phyloP scores from a whole-genome alignment of 1,139 yeast species.

The Debaryomycetaceae sp. region DNA sequence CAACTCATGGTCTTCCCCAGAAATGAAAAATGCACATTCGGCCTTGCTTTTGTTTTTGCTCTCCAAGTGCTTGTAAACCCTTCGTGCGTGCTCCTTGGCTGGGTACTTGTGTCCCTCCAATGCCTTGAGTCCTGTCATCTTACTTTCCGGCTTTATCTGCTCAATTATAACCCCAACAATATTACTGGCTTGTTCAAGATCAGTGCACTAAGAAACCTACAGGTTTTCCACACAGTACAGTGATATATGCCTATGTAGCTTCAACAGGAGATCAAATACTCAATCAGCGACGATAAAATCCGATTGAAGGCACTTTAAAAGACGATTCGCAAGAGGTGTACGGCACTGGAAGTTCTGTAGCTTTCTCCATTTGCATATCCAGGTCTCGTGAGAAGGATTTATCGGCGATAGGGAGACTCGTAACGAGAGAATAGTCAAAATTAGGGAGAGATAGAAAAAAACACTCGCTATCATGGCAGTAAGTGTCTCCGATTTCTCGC shows the following conservation, averaged over 20 bases:
- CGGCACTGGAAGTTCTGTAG: not conserved
- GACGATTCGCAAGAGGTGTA: not conserved
- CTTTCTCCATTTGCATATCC: constrained; percentile 2
- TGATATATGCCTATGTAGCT: too few relatives aligned
- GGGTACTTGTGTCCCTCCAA: constrained; percentile 55
- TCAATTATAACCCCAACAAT: too few relatives aligned
- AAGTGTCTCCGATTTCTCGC: too few relatives aligned
- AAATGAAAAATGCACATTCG: constrained; percentile 47
- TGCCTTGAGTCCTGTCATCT: constrained; percentile 8
- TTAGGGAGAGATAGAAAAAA: too few relatives aligned
- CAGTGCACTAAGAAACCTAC: too few relatives aligned
- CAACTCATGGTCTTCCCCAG: constrained; percentile 60
- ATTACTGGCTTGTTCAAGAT: too few relatives aligned
- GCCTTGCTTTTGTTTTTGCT: constrained; percentile 13
- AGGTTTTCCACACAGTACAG: too few relatives aligned
- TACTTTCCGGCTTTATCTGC: not conserved
- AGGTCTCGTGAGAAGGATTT: not conserved
- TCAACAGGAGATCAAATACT: too few relatives aligned
- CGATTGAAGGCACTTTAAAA: not conserved
- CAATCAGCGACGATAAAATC: too few relatives aligned
- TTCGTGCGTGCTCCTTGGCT: constrained; percentile 65
- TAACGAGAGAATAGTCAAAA: not conserved
- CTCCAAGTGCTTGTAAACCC: constrained; percentile 45
- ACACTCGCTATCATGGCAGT: too few relatives aligned
- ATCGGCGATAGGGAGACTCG: not conserved